phyloP scores from a whole-genome alignment of 352 stramenopile species.

The Halophytophthora polymorphica region DNA sequence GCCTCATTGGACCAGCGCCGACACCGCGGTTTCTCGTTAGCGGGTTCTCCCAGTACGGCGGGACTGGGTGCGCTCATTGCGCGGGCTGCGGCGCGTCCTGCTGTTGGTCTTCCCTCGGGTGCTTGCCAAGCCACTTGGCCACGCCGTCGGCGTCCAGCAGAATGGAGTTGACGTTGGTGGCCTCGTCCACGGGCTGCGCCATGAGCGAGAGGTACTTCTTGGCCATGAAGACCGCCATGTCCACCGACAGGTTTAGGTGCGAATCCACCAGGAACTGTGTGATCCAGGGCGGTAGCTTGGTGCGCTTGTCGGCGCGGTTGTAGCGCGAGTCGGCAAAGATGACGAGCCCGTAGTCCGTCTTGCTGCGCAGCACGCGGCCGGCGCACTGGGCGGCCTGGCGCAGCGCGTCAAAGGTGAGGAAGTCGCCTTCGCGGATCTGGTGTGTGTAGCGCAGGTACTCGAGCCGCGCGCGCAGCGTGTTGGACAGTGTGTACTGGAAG shows the following conservation, averaged over 20 bases:
- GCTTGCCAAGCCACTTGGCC: constrained; percentile 61
- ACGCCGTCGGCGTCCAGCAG: constrained; percentile 91
- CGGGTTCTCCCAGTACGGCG: no score
- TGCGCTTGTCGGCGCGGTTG: constrained; percentile 96
- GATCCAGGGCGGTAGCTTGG: constrained; percentile 98
- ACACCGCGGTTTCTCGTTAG: no score
- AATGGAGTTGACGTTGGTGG: constrained; percentile 91
- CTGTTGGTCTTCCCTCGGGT: constrained; percentile 27
- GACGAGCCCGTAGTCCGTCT: constrained; percentile 99
- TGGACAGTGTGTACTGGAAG: constrained; percentile 98
- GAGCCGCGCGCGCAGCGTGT: constrained; percentile 91
- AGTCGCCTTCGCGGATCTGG: constrained; percentile 94
- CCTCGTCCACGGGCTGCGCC: constrained; percentile 93
- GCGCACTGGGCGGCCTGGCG: constrained; percentile 97
- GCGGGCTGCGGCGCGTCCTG: constrained; percentile 9
- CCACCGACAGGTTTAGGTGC: constrained; percentile 96
- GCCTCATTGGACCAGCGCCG: no score
- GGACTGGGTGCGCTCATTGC: no score
- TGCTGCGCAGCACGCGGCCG: constrained; percentile 96
- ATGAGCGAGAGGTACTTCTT: constrained; percentile 96
- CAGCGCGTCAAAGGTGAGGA: constrained; percentile 98
- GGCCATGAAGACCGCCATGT: constrained; percentile 95
- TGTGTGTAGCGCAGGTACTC: constrained; percentile 96
- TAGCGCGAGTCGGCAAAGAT: constrained; percentile 99
- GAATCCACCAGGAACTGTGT: constrained; percentile 95